Conservation (phyloP, 305 asterid genomes). For the Fraxinus albicans region DNA sequence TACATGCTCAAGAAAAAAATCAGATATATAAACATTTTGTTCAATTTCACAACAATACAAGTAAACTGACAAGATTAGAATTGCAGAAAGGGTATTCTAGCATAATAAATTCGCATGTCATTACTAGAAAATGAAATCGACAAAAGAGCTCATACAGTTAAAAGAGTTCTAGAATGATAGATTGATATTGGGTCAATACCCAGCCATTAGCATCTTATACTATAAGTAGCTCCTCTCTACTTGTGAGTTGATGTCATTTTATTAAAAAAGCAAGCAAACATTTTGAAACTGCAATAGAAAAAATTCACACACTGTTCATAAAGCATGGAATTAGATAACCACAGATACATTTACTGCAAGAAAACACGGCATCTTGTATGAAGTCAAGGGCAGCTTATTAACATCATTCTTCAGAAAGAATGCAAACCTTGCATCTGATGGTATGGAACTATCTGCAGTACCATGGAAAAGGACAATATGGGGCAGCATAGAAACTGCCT, state of each 20-base stretch:
- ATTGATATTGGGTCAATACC: background rate
- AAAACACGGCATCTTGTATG: background rate
- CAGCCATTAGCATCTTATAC: background rate
- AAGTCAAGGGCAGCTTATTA: constrained; percentile 17
- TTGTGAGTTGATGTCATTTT: background rate
- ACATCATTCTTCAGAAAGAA: constrained; percentile 21
- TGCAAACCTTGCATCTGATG: constrained; percentile 74
- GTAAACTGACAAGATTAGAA: background rate
- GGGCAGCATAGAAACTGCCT: constrained; percentile 63
- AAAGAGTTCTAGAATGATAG: background rate
- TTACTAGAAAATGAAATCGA: background rate
- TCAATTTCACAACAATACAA: background rate
- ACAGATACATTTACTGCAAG: constrained; percentile 14
- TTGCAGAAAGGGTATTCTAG: background rate
- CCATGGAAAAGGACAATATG: constrained; percentile 78
- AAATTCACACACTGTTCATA: background rate
- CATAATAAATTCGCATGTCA: background rate
- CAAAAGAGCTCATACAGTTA: background rate
- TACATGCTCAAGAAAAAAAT: background rate
- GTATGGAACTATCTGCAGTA: constrained; percentile 76
- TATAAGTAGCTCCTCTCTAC: background rate
- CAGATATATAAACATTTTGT: background rate
- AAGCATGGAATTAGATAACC: constrained; percentile 14
- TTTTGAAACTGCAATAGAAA: background rate
- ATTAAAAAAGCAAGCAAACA: background rate